Conservation (phyloP, 1,139 yeast species). For the Nakaseomyces delphensis region DNA sequence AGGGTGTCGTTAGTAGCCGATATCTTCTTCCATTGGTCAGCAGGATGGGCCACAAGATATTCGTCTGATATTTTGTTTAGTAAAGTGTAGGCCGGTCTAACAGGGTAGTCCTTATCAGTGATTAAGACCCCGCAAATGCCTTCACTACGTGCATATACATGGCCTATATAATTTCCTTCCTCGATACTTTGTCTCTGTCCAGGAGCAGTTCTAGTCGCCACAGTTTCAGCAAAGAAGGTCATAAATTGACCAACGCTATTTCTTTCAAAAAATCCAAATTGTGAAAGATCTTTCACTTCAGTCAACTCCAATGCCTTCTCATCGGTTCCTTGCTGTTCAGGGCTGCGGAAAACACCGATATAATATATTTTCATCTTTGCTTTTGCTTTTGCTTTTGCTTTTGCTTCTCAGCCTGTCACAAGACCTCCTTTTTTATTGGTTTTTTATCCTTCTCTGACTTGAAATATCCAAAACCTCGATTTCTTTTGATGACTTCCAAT, state of each 20-base stretch:
- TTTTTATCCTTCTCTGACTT: no score
- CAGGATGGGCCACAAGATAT: constrained; percentile 76
- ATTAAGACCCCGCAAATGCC: constrained; percentile 91
- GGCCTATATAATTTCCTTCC: constrained; percentile 84
- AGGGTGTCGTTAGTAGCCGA: constrained; percentile 44
- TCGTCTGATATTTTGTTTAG: constrained; percentile 88
- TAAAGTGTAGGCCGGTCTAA: constrained; percentile 92
- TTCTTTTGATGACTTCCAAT: no score
- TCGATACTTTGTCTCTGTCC: constrained; percentile 94
- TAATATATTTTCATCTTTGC: constrained; percentile 73
- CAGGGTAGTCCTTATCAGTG: constrained; percentile 92
- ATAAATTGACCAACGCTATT: constrained; percentile 74
- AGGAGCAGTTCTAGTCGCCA: constrained; percentile 74
- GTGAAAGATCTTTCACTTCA: constrained; percentile 71
- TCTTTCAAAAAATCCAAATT: constrained; percentile 83
- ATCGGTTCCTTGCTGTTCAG: constrained; percentile 26
- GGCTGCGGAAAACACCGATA: constrained; percentile 72
- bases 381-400: no score
- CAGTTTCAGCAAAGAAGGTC: constrained; percentile 89
- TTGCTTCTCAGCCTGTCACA: no score
- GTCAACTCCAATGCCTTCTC: constrained; percentile 67
- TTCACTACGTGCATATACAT: constrained; percentile 81
- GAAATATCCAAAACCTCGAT: no score
- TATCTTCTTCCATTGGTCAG: constrained; percentile 54
- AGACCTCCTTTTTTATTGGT: no score